Conservation (phyloP, 2,329 filamentous ascomycete genomes). For the Diplodia seriata region DNA sequence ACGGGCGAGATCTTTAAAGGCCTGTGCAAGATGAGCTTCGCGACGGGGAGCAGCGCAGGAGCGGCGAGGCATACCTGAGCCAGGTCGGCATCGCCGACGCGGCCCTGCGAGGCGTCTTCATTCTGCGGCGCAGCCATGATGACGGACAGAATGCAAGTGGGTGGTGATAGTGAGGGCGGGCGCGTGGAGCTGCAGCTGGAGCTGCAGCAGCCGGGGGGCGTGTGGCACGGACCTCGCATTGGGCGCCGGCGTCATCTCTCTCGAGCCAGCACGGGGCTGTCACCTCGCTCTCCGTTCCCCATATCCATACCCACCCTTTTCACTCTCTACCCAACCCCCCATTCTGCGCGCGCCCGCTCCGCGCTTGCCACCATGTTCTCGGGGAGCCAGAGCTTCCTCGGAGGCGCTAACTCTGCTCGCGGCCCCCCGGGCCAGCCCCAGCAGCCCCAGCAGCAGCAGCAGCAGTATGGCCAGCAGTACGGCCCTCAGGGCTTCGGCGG, state of each 20-base stretch:
- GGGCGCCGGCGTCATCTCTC: not conserved
- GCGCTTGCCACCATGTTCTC: constrained; percentile 74
- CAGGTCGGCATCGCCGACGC: constrained; percentile 44
- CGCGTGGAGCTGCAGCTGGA: not conserved
- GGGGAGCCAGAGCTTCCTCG: constrained; percentile 84
- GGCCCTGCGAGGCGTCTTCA: constrained; percentile 37
- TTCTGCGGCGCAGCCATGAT: constrained; percentile 45
- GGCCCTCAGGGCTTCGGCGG: constrained; percentile 59
- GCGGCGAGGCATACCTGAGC: constrained; percentile 41
- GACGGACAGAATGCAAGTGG: constrained; percentile 3
- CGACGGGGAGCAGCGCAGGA: not conserved
- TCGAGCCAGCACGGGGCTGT: constrained; percentile 1
- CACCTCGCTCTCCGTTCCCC: constrained; percentile 16
- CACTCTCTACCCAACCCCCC: not conserved
- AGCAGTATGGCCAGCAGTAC: constrained; percentile 55
- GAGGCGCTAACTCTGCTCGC: constrained; percentile 77
- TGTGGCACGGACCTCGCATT: constrained; percentile 3
- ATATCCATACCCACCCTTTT: constrained; percentile 6
- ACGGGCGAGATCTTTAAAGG: constrained; percentile 59
- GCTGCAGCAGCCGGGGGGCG: constrained; percentile 5
- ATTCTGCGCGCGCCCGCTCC: constrained; percentile 2
- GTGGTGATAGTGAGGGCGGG: constrained; percentile 3
- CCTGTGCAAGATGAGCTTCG: constrained; percentile 43
- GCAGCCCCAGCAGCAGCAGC: constrained; percentile 57
- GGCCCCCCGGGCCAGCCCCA: constrained; percentile 61